These are phyloP conservation scores for Phytophthora lateralis DNA, from an alignment of 352 stramenopile species.

Conservation along the genomic window DNA sequence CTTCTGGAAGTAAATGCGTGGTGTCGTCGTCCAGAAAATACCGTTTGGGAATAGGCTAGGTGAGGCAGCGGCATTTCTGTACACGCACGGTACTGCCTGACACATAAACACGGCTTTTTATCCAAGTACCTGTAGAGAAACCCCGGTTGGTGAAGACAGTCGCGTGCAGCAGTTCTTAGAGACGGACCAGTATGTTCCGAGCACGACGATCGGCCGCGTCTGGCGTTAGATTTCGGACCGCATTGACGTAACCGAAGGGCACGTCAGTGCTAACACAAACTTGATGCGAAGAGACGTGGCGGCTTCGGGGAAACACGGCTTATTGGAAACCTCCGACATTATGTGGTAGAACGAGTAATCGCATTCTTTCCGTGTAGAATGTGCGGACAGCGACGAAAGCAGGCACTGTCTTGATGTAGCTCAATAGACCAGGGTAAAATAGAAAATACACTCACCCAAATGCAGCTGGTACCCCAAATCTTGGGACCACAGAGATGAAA, in stretches of 20 bases:
- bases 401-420: not conserved
- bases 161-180: too few relatives aligned
- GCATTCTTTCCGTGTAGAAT: not conserved
- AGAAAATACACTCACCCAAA: too few relatives aligned
- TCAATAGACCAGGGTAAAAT: not conserved
- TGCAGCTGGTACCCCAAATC: too few relatives aligned
- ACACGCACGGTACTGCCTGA: too few relatives aligned
- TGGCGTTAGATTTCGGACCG: conserved; percentile 10
- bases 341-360: conserved; percentile 3
- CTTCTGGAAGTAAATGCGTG: conserved; percentile 5
- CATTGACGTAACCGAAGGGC: conserved; percentile 5
- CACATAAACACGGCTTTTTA: too few relatives aligned
- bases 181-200: too few relatives aligned
- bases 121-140: too few relatives aligned
- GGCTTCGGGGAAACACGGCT: not conserved
- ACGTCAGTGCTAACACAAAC: conserved; percentile 7
- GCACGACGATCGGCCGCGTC: conserved; percentile 8
- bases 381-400: not conserved
- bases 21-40: conserved; percentile 6
- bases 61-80: not conserved
- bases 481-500: too few relatives aligned
- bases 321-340: conserved; percentile 3
- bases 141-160: too few relatives aligned
- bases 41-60: conserved; percentile 8
- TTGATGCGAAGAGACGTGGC: not conserved